Conservation (phyloP, 2,329 filamentous ascomycete species). For the Hymenoscyphus scutula region DNA sequence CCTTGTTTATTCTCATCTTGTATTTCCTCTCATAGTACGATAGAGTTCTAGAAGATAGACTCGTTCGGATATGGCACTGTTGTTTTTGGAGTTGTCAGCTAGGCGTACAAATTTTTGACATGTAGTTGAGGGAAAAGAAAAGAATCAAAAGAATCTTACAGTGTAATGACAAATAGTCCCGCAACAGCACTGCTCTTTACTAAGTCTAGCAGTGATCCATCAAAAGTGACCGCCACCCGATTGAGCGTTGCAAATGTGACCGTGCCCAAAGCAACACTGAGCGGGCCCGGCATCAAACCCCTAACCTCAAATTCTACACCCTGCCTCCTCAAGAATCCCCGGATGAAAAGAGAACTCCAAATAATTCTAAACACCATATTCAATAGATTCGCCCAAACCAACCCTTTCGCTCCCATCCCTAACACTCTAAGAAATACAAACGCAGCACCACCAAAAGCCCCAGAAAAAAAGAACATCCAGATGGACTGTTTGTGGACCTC, state of each 20-base stretch:
- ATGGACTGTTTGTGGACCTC: slow-evolving; percentile 75
- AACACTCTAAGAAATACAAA: slow-evolving; percentile 71
- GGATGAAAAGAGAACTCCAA: slow-evolving; percentile 77
- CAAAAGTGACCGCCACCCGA: slow-evolving; percentile 30
- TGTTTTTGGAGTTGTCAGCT: slow-evolving; percentile 10
- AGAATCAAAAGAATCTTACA: slow-evolving; percentile 51
- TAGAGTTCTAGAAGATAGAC: slow-evolving; percentile 52
- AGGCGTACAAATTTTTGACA: neutral
- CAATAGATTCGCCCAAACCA: slow-evolving; percentile 83
- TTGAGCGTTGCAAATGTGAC: slow-evolving; percentile 45
- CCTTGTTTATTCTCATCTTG: slow-evolving; percentile 14
- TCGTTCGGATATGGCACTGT: slow-evolving; percentile 54
- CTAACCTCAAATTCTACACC: slow-evolving; percentile 43
- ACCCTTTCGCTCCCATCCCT: slow-evolving; percentile 69
- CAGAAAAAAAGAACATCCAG: slow-evolving; percentile 83
- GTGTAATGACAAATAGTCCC: slow-evolving; percentile 50
- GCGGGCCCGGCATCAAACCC: slow-evolving; percentile 44
- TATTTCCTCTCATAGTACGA: slow-evolving; percentile 41
- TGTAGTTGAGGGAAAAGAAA: slow-evolving; percentile 21
- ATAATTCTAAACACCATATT: slow-evolving; percentile 85
- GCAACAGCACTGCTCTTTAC: slow-evolving; percentile 50
- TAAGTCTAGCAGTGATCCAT: slow-evolving; percentile 34
- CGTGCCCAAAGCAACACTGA: slow-evolving; percentile 44
- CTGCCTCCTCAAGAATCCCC: slow-evolving; percentile 54
- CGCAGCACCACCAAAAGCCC: slow-evolving; percentile 70